phyloP scores from a whole-genome alignment of 805 yeast species.

The Metschnikowia orientalis region DNA sequence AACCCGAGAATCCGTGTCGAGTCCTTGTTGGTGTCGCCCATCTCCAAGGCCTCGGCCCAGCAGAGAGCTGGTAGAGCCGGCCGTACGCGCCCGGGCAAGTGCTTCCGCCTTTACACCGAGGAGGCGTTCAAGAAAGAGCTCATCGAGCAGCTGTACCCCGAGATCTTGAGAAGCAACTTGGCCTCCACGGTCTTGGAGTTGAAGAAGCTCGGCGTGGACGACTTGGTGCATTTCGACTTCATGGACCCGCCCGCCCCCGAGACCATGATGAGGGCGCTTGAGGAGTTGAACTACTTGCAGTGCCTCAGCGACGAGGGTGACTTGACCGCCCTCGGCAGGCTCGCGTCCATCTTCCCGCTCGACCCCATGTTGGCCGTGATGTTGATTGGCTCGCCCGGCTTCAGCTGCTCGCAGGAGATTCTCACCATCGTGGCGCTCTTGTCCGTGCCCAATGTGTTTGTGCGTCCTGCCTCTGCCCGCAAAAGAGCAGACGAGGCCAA shows the following conservation, averaged over 20 bases:
- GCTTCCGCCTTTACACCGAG: slow-evolving; percentile 93
- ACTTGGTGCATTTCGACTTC: slow-evolving; percentile 94
- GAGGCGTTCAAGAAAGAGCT: slow-evolving; percentile 93
- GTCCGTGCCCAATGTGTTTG: slow-evolving; percentile 91
- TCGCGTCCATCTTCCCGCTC: slow-evolving; percentile 89
- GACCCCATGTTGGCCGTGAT: slow-evolving; percentile 95
- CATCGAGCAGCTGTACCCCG: slow-evolving; percentile 94
- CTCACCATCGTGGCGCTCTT: slow-evolving; percentile 84
- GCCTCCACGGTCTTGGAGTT: slow-evolving; percentile 89
- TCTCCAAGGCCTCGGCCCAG: slow-evolving; percentile 95
- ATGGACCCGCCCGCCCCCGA: slow-evolving; percentile 99
- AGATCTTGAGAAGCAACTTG: slow-evolving; percentile 84
- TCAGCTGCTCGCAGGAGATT: slow-evolving; percentile 83
- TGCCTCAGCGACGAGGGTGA: slow-evolving; percentile 92
- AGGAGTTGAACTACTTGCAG: slow-evolving; percentile 84
- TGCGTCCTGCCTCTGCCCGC: slow-evolving; percentile 83
- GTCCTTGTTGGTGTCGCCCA: slow-evolving; percentile 89
- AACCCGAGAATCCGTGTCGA: slow-evolving; percentile 96
- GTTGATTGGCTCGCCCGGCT: slow-evolving; percentile 82
- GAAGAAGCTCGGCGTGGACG: slow-evolving; percentile 92
- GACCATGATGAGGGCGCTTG: slow-evolving; percentile 98
- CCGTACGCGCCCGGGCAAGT: slow-evolving; percentile 97
- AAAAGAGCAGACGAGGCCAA: slow-evolving; percentile 91
- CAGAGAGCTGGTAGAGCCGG: slow-evolving; percentile 99
- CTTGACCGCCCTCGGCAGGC: slow-evolving; percentile 80